A percentile compares a stretch with the other conserved stretches of the same genome.
These are phyloP conservation scores for Imleria badia DNA, from an alignment of 768 basidiomycete species.

Conservation along the genomic window DNA sequence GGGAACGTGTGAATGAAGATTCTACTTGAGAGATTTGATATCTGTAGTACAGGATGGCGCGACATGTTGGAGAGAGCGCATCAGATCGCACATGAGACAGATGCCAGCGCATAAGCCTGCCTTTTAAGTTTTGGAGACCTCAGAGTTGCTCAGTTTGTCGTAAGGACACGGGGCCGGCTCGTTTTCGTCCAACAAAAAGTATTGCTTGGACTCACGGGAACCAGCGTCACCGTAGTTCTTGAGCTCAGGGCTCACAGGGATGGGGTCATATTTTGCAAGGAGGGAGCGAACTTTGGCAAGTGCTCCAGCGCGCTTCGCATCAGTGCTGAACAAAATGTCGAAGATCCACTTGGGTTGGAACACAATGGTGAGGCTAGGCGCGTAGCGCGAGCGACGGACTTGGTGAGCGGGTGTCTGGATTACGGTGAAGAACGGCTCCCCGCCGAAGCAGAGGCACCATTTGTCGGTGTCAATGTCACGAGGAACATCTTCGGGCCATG, in stretches of 20 bases:
- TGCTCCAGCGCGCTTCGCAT: conserved; percentile 19
- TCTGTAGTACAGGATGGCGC: too few species aligned
- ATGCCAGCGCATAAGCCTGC: neutral
- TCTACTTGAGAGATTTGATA: too few species aligned
- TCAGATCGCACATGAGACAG: neutral
- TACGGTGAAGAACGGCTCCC: conserved; percentile 21
- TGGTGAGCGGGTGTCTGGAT: conserved; percentile 24
- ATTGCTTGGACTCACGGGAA: conserved; percentile 23
- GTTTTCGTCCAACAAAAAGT: conserved; percentile 24
- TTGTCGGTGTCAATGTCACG: conserved; percentile 22
- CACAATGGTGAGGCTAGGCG: conserved; percentile 21
- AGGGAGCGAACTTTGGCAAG: conserved; percentile 18
- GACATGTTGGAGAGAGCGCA: too few species aligned
- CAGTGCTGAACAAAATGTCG: conserved; percentile 21
- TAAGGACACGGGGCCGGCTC: conserved; percentile 21
- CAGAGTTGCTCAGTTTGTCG: conserved; percentile 4
- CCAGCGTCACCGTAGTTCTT: conserved; percentile 23
- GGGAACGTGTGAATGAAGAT: too few species aligned
- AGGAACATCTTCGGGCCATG: conserved; percentile 16
- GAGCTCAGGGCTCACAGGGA: conserved; percentile 22
- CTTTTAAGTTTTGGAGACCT: conserved; percentile 2
- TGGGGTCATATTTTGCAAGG: conserved; percentile 19
- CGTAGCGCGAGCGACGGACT: conserved; percentile 21
- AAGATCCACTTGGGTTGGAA: conserved; percentile 27
- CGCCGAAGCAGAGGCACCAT: conserved; percentile 24